Conservation (phyloP, 768 basidiomycete genomes). For the Tephrocybe sp. region DNA sequence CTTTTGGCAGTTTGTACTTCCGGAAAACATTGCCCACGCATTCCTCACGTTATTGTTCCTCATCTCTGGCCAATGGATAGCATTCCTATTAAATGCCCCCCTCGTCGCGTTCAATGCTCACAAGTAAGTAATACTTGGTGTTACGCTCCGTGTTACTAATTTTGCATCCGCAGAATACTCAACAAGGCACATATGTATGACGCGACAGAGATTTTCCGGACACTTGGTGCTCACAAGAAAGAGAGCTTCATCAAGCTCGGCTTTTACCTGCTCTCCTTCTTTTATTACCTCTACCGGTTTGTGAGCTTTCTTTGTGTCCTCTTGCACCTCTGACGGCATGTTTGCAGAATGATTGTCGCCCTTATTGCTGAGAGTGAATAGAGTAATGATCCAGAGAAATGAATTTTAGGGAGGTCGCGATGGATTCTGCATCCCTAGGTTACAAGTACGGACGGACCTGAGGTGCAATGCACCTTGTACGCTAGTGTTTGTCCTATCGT, state of each 20-base stretch:
- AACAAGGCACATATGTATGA: constrained; percentile 98
- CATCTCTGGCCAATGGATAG: constrained; percentile 92
- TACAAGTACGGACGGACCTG: constrained; percentile 5
- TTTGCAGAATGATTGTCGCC: constrained; percentile 77
- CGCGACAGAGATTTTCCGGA: constrained; percentile 98
- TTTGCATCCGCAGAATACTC: constrained; percentile 60
- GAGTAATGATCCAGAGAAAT: not conserved
- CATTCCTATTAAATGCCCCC: constrained; percentile 88
- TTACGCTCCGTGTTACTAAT: not conserved
- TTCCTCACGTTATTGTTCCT: constrained; percentile 90
- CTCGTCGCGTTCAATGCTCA: constrained; percentile 88
- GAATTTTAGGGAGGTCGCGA: constrained; percentile 5
- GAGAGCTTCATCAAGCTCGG: constrained; percentile 95
- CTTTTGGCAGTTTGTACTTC: constrained; percentile 80
- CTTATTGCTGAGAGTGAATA: constrained; percentile 79
- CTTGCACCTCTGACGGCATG: not conserved
- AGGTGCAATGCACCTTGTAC: constrained; percentile 1
- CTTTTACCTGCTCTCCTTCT: constrained; percentile 89
- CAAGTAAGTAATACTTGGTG: constrained; percentile 63
- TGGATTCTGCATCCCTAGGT: constrained; percentile 2
- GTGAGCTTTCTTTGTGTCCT: constrained; percentile 22
- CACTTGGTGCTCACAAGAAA: constrained; percentile 90
- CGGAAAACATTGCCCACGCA: constrained; percentile 94
- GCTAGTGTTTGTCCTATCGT: constrained; percentile 1
- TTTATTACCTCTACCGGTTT: constrained; percentile 88